These are phyloP conservation scores for Colletotrichum musicola DNA, from an alignment of 2,329 filamentous ascomycete genomes.

Conservation along the genomic window DNA sequence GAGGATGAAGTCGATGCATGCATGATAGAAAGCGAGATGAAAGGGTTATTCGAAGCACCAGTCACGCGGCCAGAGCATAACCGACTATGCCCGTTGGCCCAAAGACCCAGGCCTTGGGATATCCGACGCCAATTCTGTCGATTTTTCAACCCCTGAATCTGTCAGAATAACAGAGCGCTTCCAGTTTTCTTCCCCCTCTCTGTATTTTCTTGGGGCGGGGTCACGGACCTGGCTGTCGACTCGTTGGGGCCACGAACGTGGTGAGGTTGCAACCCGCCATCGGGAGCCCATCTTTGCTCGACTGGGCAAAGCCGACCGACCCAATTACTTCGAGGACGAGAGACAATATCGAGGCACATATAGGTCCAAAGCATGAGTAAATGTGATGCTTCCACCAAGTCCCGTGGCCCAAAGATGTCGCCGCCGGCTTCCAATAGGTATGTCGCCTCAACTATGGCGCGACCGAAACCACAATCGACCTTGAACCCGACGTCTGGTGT, in stretches of 20 bases:
- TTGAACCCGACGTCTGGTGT: too few species aligned
- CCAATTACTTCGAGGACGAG: background rate
- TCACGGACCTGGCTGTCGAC: slow-evolving; percentile 15
- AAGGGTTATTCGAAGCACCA: slow-evolving; percentile 30
- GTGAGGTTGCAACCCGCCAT: slow-evolving; percentile 39
- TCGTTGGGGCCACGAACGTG: slow-evolving; percentile 34
- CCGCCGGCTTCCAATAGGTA: background rate
- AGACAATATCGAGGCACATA: slow-evolving; percentile 29
- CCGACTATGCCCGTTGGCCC: slow-evolving; percentile 2
- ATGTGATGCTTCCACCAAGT: background rate
- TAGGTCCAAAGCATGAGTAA: slow-evolving; percentile 6
- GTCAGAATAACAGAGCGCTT: background rate
- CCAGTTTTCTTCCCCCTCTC: background rate
- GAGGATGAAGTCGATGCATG: slow-evolving; percentile 20
- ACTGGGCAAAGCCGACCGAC: slow-evolving; percentile 22
- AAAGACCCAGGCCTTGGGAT: slow-evolving; percentile 14
- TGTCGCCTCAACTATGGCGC: too few species aligned
- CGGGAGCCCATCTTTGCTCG: slow-evolving; percentile 33
- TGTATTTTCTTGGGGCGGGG: slow-evolving; percentile 1
- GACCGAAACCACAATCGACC: too few species aligned
- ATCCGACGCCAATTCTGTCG: slow-evolving; percentile 11
- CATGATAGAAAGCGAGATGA: slow-evolving; percentile 37
- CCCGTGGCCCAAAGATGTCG: background rate
- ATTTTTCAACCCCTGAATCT: slow-evolving; percentile 22
- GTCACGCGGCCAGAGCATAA: slow-evolving; percentile 11